Evolutionary conservation across 805 yeast species (phyloP).

Genomic region (Yarrowia sp.): DNA sequence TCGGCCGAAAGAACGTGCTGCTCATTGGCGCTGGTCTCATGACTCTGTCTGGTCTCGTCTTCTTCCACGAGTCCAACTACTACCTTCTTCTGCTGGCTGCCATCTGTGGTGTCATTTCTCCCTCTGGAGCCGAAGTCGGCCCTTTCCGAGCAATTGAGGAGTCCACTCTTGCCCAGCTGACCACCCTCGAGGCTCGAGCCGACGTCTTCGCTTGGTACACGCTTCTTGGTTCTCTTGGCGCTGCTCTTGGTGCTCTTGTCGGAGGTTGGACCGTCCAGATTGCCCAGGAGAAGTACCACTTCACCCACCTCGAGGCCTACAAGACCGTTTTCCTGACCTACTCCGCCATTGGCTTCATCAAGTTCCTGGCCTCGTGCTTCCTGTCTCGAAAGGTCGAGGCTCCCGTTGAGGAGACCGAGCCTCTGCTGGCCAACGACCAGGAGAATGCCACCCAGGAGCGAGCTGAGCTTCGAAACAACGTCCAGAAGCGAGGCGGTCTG

Average conservation of each 20-base stretch:
- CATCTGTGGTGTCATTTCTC: constrained; percentile 82
- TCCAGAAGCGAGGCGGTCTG: constrained; percentile 21
- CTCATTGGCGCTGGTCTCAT: constrained; percentile 69
- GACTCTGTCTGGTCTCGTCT: constrained; percentile 69
- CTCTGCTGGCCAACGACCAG: constrained; percentile 39
- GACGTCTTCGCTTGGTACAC: constrained; percentile 79
- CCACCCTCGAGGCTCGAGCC: constrained; percentile 58
- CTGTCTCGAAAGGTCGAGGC: constrained; percentile 51
- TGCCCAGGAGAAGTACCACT: constrained; percentile 39
- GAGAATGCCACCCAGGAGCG: constrained; percentile 21
- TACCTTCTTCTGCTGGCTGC: constrained; percentile 70
- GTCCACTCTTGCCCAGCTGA: constrained; percentile 78
- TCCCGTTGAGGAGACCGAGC: constrained; percentile 32
- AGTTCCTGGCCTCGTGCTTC: constrained; percentile 55
- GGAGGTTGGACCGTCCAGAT: constrained; percentile 58
- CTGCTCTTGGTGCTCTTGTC: constrained; percentile 71
- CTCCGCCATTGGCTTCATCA: constrained; percentile 58
- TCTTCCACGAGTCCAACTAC: constrained; percentile 63
- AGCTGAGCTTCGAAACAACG: constrained; percentile 24
- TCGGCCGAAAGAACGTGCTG: constrained; percentile 74
- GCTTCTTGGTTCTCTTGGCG: constrained; percentile 70
- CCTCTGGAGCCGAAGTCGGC: constrained; percentile 89
- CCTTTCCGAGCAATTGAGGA: constrained; percentile 90
- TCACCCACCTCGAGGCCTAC: constrained; percentile 52
- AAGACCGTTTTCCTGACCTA: constrained; percentile 62